Conservation (phyloP, 352 stramenopile genomes). For the Phytopythium aichiense region DNA sequence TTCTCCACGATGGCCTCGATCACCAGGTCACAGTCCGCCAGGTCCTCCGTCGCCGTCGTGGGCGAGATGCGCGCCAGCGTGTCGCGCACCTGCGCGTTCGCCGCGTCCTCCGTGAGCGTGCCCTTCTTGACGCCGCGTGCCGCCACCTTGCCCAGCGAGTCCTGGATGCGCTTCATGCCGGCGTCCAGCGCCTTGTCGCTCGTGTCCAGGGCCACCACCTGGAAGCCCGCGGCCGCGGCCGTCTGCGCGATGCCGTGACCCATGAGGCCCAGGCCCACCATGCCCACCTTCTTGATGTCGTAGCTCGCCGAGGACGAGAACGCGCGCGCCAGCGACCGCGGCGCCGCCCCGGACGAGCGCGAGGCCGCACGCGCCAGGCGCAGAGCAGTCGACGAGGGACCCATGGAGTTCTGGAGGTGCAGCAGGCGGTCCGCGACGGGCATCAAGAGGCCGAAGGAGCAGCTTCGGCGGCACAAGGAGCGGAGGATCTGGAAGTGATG, state of each 20-base stretch:
- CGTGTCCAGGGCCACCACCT: constrained; percentile 83
- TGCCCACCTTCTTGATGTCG: constrained; percentile 87
- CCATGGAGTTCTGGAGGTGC: constrained; percentile 4
- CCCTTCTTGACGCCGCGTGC: constrained; percentile 86
- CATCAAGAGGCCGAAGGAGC: background rate
- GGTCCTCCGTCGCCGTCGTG: constrained; percentile 83
- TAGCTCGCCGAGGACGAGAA: constrained; percentile 23
- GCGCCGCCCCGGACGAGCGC: background rate
- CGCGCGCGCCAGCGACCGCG: constrained; percentile 5
- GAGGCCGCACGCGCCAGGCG: constrained; percentile 1
- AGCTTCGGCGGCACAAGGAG: background rate
- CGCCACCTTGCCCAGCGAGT: constrained; percentile 88
- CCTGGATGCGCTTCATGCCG: constrained; percentile 90
- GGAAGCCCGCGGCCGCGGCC: constrained; percentile 76
- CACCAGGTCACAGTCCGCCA: constrained; percentile 93
- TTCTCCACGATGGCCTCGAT: constrained; percentile 99
- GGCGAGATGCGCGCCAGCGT: constrained; percentile 84
- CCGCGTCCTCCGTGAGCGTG: constrained; percentile 75
- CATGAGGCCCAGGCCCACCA: constrained; percentile 97
- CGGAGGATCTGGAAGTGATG: background rate
- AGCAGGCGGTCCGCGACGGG: constrained; percentile 6
- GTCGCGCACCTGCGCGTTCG: constrained; percentile 52
- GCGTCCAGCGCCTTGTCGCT: constrained; percentile 72
- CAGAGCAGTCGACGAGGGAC: background rate
- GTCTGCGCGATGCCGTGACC: constrained; percentile 97